Evolutionary conservation across 2,329 filamentous ascomycete genomes (phyloP), one percentile per base, ranked within the genome.

Genomic region (Talaromyces islandicus): DNA sequence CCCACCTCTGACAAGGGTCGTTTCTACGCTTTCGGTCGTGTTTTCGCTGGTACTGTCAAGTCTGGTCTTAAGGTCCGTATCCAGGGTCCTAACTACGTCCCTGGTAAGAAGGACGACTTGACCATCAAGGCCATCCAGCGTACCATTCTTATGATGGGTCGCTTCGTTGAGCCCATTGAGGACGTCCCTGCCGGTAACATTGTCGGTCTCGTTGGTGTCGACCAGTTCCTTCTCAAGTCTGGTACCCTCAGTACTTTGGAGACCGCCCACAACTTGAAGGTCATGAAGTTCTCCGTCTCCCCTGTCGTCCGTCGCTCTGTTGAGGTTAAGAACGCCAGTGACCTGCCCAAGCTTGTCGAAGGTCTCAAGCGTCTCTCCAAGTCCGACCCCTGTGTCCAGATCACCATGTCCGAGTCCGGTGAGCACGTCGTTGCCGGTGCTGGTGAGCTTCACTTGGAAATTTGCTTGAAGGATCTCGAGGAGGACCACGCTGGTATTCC

Each of bases 281-380:
- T 99, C 83, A 99, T 99, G 94, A 97, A 97, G 86, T 99, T 99
- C 90, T 99, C 94, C 76, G 94, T 99, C 78, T 97, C 94, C 63
- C 94, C 94, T 73, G 94, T 99, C 82, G 94, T 99, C 69, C 93
- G 90, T 83, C 93, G 93, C 71, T 96, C 94, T 80, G 94, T 99
- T 75, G 91, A 97, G 83, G 93, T 97, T 85, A 97, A 97, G 91
- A 99, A 99, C 83, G 94, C 94, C 75, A 92, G 96, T 84, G 94
- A 99, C 86, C 88, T 99, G 67, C 94, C 94, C 81, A 99, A 99
- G 89, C 88, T 99, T 64, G 94, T 99, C 73, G 94, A 99, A 85
- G 94, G 94, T 91, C 92, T 99, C 69, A 99, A 99, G 91, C 93
- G 94, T 89, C 89, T 99, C 70, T 97, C 94, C 81, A 99, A 99